Base-by-base conservation (phyloP, 805 yeast species). In the Wickerhamiella alocasiicola region DNA sequence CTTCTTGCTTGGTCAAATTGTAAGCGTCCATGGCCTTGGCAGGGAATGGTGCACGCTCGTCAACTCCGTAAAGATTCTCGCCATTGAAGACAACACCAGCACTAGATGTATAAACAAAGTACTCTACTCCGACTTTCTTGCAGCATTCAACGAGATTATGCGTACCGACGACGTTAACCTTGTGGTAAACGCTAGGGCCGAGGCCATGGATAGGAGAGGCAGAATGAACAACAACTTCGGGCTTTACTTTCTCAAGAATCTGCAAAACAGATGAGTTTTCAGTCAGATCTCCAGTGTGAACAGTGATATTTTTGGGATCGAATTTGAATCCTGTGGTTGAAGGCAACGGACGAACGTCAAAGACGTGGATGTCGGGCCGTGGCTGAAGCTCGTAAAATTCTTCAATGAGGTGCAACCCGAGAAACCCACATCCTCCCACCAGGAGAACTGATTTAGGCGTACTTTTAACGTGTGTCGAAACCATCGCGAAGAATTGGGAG, bases 1-100 rank as follows among this genome's bases (percentile, higher is more conserved):
- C 98, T 46, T 70, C 68, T 7, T 94, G 95, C 59, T 91, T 91
- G 7, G 97, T 87, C 56, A 81, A 87, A 55, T 91, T 93, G 61
- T 91, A 91, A 1, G 93, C 94, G 58, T 91, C 98, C 96, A 91
- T 85, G 47, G 93, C 91, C 32, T 74, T 71, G 34, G 71, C 74
- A 1, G 97, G 96, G 48, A 82, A 83, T 16, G 97, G 97, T 81
- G 87, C 81, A 12, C 79, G 63, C 64, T 91, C 99, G 60, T 88
- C 91, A 2, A 93, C 98, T 55, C 93, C 91, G 52, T 72, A 73
- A 41, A 91, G 68, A 55, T 88, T 94, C 45, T 75, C 79, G n/a
- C 99, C 99, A 57, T 88, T 82, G 66, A 91, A 91, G 24, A 87
- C 80, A 20, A 91, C 98, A 49, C 98, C 96, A 0, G 98, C 97